Percentiles rank a stretch among this genome's conserved stretches.
Evolutionary conservation across 768 basidiomycete species (phyloP).

Genomic region (Mrakia frigida): DNA sequence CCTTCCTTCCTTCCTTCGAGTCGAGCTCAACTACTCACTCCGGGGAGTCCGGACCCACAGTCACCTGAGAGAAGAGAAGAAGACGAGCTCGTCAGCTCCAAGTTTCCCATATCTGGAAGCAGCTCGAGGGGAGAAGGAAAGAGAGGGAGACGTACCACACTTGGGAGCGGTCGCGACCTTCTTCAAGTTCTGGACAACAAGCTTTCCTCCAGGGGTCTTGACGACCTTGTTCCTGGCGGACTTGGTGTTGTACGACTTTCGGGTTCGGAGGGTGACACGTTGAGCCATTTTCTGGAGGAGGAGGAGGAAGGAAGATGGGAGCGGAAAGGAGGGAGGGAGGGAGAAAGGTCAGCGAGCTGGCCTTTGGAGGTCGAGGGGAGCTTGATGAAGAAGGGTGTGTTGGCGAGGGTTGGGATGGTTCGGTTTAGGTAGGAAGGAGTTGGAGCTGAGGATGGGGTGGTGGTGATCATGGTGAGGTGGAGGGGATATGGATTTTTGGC

Average conservation of each 20-base stretch:
- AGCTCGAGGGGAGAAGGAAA: not conserved
- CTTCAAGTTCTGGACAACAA: slow-evolving; percentile 97
- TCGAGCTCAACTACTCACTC: slow-evolving; percentile 59
- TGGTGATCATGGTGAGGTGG: not conserved
- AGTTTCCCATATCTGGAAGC: not conserved
- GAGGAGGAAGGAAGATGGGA: not conserved
- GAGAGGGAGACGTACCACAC: slow-evolving; percentile 34
- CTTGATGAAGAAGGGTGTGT: not conserved
- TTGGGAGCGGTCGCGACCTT: slow-evolving; percentile 60
- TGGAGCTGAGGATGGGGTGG: not conserved
- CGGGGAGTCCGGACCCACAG: slow-evolving; percentile 87
- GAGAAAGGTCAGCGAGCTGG: not conserved
- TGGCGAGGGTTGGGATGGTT: not conserved
- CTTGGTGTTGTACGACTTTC: slow-evolving; percentile 94
- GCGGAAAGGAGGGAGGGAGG: not conserved
- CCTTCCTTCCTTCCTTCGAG: not conserved
- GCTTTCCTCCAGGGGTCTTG: slow-evolving; percentile 88
- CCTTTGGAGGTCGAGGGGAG: not conserved
- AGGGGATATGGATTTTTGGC: not conserved
- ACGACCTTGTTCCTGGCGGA: slow-evolving; percentile 92
- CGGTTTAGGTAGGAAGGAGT: not conserved
- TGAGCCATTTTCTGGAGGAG: slow-evolving; percentile 68
- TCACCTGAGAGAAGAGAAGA: slow-evolving; percentile 71
- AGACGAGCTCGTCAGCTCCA: not conserved
- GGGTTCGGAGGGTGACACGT: slow-evolving; percentile 98